Evolutionary conservation across 1,284 basidiomycete species (phyloP), one percentile per base, ranked within the genome.

Genomic region (Ceratobasidium sp.): DNA sequence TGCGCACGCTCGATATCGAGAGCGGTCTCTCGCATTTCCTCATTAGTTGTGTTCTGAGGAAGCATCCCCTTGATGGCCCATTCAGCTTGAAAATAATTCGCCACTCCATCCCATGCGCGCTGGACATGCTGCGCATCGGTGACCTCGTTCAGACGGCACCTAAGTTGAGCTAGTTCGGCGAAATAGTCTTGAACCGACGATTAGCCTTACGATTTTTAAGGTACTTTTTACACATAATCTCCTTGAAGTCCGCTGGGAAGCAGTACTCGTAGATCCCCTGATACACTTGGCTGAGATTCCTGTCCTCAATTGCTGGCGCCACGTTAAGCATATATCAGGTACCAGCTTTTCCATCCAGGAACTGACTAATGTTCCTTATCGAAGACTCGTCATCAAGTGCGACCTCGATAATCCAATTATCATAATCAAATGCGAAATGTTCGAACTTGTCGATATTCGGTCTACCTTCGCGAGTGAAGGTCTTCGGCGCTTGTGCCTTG

Each of bases 191-290:
- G 68, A 0, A 81, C 78, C 6, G 61, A 40, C 1, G 26, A 26
- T 1, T 74, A 68, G 1, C 81, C 80, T 66, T 82, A 33, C 33
- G 81, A 15, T 15, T 33, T 80, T 52, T 1, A 33, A 48, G 70
- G 15, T 81, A 75, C n/a, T 62, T 28, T 12, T 73, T 23, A 2
- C 79, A 75, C 28, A 82, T 62, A 3, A 59, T 20, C 17, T 69
- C 46, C 40, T 80, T 81, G 65, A 80, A 81, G 56, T 82, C 81
- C 2, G 69, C 33, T 5, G 79, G 81, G 74, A 82, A 82, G 64
- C 81, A 82, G 28, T 82, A 81, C 26, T 80, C 66, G 57, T 81
- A 82, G 10, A 81, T 26, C 1, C 76, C 81, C 48, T 80, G 78
- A 40, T 79, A 82, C 9, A 82, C 57, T 33, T 33, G 33, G 33